Evolutionary conservation across 208 protist species (phyloP).

Genomic region (Naegleria fowleri): DNA sequence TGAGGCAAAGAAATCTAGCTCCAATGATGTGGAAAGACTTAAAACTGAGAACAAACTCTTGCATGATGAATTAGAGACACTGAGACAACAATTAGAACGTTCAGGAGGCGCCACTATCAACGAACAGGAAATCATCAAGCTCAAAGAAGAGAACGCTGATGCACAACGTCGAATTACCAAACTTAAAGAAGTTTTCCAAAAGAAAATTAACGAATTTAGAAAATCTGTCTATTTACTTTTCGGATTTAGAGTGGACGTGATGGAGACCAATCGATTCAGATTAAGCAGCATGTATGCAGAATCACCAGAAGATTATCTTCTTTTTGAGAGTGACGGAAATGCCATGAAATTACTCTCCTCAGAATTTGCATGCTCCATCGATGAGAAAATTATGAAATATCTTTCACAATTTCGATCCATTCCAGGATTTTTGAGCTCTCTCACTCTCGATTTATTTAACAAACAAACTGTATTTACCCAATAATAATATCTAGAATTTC

Average conservation of each 20-base stretch:
- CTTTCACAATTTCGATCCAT: not conserved
- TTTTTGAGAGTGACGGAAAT: not conserved
- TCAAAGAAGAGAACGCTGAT: not conserved
- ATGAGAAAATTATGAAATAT: not conserved
- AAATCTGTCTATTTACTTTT: constrained; percentile 1
- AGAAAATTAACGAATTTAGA: constrained; percentile 19
- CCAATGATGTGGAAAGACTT: not conserved
- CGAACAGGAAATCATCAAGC: not conserved
- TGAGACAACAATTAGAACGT: not conserved
- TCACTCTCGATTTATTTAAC: not conserved
- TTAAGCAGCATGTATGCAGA: constrained; percentile 13
- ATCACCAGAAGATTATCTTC: not conserved
- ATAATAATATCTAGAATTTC: not conserved
- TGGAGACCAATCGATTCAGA: not conserved
- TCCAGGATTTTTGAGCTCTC: not conserved
- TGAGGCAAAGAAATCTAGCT: not conserved
- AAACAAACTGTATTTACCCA: not conserved
- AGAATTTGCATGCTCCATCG: not conserved
- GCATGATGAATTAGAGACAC: not conserved
- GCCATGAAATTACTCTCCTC: not conserved
- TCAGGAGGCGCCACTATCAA: not conserved
- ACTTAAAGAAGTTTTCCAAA: constrained; percentile 15
- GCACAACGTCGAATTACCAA: not conserved
- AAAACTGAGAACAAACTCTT: not conserved
- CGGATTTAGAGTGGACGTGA: constrained; percentile 3